Conservation (phyloP, 371 early-diverging fungal species). For the Catenaria anguillulae region DNA sequence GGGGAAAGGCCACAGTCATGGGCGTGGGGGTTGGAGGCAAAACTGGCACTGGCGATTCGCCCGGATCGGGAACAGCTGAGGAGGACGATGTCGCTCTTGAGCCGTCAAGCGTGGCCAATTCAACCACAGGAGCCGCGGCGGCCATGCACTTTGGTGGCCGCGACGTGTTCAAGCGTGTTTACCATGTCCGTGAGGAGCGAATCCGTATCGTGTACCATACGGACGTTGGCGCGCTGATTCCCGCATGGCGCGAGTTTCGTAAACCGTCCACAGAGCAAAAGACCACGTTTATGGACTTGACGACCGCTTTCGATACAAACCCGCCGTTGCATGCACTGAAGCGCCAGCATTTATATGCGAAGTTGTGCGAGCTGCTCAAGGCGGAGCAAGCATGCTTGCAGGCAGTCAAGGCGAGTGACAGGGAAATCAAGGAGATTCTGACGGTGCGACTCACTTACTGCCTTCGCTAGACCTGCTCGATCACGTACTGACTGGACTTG, state of each 20-base stretch:
- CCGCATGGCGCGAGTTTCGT: slow-evolving; percentile 28
- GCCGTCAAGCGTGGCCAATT: too few species aligned
- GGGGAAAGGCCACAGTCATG: too few species aligned
- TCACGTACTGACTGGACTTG: background rate
- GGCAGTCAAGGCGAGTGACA: slow-evolving; percentile 25
- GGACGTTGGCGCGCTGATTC: slow-evolving; percentile 25
- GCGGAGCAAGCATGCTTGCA: slow-evolving; percentile 25
- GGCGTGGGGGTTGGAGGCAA: too few species aligned
- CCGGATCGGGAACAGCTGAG: too few species aligned
- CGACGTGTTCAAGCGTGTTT: slow-evolving; percentile 5
- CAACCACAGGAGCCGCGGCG: background rate
- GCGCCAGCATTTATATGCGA: slow-evolving; percentile 30
- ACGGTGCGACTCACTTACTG: too few species aligned
- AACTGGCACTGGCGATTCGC: too few species aligned
- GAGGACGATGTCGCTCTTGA: background rate
- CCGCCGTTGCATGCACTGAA: slow-evolving; percentile 27
- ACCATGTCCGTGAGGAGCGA: slow-evolving; percentile 8
- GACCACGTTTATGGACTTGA: slow-evolving; percentile 18
- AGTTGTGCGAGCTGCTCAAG: slow-evolving; percentile 22
- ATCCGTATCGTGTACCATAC: slow-evolving; percentile 29
- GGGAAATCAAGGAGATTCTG: slow-evolving; percentile 29
- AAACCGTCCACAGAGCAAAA: slow-evolving; percentile 34
- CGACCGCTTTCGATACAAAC: slow-evolving; percentile 19
- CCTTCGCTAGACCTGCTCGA: background rate
- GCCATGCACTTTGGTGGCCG: background rate